Base-by-base conservation (phyloP, 2,329 filamentous ascomycete species). In the Simplicillium sp. region DNA sequence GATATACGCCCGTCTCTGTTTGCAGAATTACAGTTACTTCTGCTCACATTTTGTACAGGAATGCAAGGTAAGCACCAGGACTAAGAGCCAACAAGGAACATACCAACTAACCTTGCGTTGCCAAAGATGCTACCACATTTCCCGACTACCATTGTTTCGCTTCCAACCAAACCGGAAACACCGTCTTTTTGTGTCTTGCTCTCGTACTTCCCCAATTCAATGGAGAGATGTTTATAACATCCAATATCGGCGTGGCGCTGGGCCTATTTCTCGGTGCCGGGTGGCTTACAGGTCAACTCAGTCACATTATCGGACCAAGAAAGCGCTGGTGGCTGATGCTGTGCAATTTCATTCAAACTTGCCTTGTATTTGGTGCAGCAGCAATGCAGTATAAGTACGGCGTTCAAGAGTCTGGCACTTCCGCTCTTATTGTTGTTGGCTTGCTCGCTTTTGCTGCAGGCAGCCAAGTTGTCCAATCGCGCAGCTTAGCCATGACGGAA, bases 161-260 rank as follows among this genome's bases (percentile, higher is more conserved):
- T 12, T 79, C 75, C 25, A 81, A 81, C 54, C 76, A 82, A 51
- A 82, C 77, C 0, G 77, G 78, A 44, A 82, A 81, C 58, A 80
- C 76, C 2, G 69, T 81, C 37, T 72, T 82, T 49, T 64, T 80
- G 8, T 60, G 67, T 43, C 51, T 73, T 11, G 74, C 73, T 25
- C 61, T 78, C 42, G 58, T 72, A 29, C 49, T 71, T 25, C 69
- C 73, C 8, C 52, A 67, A 29, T 55, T 71, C 44, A 59, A 69
- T 46, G 62, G 65, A 35, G 60, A 68, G 15, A 59, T 66, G 52
- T 77, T 77, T 54, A 60, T 66, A 48, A 67, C 70, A 11, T 50
- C 65, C 36, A 78, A 79, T 46, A 74, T 79, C 34, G 74, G 65
- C 33, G 58, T 69, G 11, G 70, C 71, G 13, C 66, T 81, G 3